phyloP scores from a whole-genome alignment of 108 stramenopile genomes.

The Cyclotella atomus region DNA sequence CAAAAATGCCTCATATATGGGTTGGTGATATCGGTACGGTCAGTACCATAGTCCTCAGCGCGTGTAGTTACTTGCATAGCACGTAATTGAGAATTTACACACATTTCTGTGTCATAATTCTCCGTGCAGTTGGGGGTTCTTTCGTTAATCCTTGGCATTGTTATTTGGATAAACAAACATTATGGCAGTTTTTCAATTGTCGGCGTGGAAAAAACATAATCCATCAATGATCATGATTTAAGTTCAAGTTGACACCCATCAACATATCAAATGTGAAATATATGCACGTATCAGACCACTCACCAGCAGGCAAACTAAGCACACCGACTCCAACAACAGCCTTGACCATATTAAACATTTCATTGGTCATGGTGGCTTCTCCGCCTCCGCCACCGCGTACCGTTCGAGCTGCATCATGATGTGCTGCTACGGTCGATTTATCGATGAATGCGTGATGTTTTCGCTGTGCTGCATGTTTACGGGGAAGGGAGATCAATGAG shows the following conservation, averaged over 20 bases:
- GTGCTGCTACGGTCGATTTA: no score
- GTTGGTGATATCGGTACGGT: constrained; percentile 42
- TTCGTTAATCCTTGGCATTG: constrained; percentile 44
- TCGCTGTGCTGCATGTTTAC: neutral
- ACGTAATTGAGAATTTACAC: constrained; percentile 49
- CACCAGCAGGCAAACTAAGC: constrained; percentile 83
- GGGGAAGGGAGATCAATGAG: constrained; percentile 2
- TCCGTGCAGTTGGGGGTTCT: constrained; percentile 33
- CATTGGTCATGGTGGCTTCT: constrained; percentile 64
- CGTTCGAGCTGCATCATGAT: no score
- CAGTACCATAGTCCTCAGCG: constrained; percentile 40
- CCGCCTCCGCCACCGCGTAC: no score
- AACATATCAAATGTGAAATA: constrained; percentile 14
- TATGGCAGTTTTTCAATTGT: no score
- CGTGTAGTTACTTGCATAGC: constrained; percentile 45
- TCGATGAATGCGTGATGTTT: neutral
- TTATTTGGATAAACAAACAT: no score
- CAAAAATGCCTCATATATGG: constrained; percentile 23
- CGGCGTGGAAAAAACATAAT: neutral
- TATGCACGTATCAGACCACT: no score
- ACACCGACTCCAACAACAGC: constrained; percentile 93
- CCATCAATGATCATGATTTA: neutral
- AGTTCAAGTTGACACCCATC: neutral
- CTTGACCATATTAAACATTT: constrained; percentile 93
- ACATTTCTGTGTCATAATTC: constrained; percentile 40